Evolutionary conservation across 495 filamentous ascomycete genomes (phyloP).

Genomic region (Penicillium herquei): DNA sequence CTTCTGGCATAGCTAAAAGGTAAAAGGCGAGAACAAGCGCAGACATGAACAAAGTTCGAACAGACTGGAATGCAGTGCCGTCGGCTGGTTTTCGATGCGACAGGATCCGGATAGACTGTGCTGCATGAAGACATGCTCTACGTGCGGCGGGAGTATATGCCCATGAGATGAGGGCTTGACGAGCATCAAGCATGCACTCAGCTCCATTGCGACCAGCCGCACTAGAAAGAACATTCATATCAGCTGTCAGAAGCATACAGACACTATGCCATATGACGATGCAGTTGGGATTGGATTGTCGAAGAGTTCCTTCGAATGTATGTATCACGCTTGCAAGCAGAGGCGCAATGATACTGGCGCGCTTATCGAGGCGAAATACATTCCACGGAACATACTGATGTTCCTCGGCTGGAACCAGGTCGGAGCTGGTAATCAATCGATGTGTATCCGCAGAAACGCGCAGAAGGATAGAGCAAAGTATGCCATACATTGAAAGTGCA

Average conservation of each 20-base stretch:
- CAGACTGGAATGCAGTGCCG: constrained; percentile 14
- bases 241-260: constrained; percentile 5
- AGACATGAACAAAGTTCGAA: constrained; percentile 11
- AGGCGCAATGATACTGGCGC: constrained; percentile 5
- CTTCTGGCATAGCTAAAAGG: neutral
- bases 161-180: neutral
- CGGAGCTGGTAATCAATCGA: constrained; percentile 6
- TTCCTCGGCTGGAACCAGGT: neutral
- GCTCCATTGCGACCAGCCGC: constrained; percentile 10
- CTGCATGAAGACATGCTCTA: constrained; percentile 14
- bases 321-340: neutral
- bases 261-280: constrained; percentile 15
- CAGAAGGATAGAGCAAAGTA: constrained; percentile 10
- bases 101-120: constrained; percentile 7
- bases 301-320: constrained; percentile 1
- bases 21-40: constrained; percentile 10
- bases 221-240: constrained; percentile 3
- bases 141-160: constrained; percentile 3
- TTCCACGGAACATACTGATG: constrained; percentile 8
- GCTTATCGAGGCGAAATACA: constrained; percentile 1
- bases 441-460: constrained; percentile 7
- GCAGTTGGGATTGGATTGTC: constrained; percentile 10
- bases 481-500: constrained; percentile 10
- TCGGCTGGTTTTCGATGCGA: constrained; percentile 15
- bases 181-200: constrained; percentile 1